Percentiles rank a stretch among this genome's conserved stretches.
Conservation (phyloP, 768 basidiomycete genomes). For the Trametes villosa region DNA sequence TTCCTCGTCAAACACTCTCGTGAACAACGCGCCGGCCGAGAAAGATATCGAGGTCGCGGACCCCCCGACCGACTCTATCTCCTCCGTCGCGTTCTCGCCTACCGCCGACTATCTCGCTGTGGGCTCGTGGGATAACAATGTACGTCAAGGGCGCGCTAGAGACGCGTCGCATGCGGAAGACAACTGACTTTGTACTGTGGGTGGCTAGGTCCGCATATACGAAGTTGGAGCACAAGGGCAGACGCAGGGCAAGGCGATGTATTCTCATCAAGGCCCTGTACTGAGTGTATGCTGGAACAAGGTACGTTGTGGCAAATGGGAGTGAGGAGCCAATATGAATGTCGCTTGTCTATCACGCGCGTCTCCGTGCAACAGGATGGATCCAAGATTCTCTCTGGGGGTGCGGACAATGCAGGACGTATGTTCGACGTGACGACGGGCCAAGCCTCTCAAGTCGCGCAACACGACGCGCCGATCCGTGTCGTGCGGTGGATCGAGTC, state of each 20-base stretch:
- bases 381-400: conserved; percentile 87
- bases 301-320: no score
- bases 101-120: conserved; percentile 90
- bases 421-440: conserved; percentile 91
- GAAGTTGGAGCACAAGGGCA: conserved; percentile 82
- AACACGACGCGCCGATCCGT: conserved; percentile 89
- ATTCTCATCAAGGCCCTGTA: conserved; percentile 88
- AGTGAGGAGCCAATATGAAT: no score
- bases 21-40: conserved; percentile 46
- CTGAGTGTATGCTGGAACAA: conserved; percentile 91
- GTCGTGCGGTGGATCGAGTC: conserved; percentile 82
- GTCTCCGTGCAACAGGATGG: conserved; percentile 63
- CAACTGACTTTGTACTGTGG: not conserved
- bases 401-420: conserved; percentile 93
- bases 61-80: conserved; percentile 87
- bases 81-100: conserved; percentile 81
- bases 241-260: conserved; percentile 89
- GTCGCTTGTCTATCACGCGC: no score
- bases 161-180: not conserved
- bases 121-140: conserved; percentile 93
- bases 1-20: conserved; percentile 41
- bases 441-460: conserved; percentile 80
- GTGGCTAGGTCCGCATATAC: conserved; percentile 82
- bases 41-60: conserved; percentile 84
- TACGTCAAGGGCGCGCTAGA: conserved; percentile 40